Base-by-base conservation (phyloP, 1,284 basidiomycete species). In the Ceratobasidium sp. region DNA sequence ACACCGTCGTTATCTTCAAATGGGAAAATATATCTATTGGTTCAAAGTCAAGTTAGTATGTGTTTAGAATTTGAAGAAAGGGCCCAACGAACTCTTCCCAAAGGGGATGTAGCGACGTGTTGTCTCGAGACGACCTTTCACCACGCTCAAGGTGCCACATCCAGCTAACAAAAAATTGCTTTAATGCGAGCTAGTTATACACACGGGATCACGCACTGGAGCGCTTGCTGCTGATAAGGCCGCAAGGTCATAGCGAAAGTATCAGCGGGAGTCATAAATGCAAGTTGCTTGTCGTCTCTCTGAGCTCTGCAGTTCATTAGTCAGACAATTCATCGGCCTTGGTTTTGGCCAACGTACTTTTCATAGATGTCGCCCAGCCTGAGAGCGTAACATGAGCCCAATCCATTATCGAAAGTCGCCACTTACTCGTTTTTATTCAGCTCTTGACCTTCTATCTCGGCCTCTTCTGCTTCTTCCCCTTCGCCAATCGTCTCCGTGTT, bases 161-260 rank as follows among this genome's bases (percentile, higher is more conserved):
- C 97, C 97, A 99, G 56, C 95, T 95, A 81, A 15, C 9, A 64
- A 46, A 23, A 60, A 23, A 66, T 49, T 56, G n/a, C 23, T 40
- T 28, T 15, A 67, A 12, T 49, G 12, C 23, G 7, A 23, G n/a
- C 2, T 10, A 60, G 39, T 33, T 68, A 44, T 46, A 15, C 67
- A 63, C 42, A 12, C 26, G 56, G n/a, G 2, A 46, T 28, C 6
- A 83, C 90, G 67, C 78, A 94, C 90, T 87, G 87, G 71, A 99
- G 87, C 1, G 97, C 97, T 84, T 99, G 97, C 83, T 97, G 98
- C 83, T 99, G 97, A 85, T 99, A 99, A 42, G 91, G 91, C 63
- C 96, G 91, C 40, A 99, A 86, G 0, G 88, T 92, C 67, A 98
- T 88, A 0, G 91, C 88, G 85, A 99, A 99, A 0, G 92, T 91